These are phyloP conservation scores for Phialophora chinensis DNA, from an alignment of 2,329 filamentous ascomycete species.

Conservation along the genomic window DNA sequence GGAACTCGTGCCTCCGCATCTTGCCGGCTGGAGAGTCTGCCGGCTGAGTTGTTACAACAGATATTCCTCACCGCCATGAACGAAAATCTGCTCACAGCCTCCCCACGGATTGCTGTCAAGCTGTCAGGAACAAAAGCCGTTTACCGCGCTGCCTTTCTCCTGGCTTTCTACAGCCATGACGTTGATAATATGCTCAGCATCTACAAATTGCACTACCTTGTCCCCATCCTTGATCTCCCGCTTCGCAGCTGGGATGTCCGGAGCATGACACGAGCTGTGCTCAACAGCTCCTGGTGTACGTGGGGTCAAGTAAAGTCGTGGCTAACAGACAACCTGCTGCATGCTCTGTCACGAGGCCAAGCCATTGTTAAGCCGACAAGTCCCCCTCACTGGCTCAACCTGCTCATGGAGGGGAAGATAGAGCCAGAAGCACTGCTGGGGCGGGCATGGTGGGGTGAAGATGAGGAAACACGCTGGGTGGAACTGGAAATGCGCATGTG, in stretches of 20 bases:
- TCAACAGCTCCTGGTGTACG: constrained; percentile 21
- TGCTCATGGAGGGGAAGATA: constrained; percentile 1
- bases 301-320: constrained; percentile 18
- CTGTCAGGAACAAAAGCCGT: constrained; percentile 16
- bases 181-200: constrained; percentile 17
- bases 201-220: constrained; percentile 11
- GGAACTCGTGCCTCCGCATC: background rate
- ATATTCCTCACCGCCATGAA: constrained; percentile 22
- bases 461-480: background rate
- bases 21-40: constrained; percentile 14
- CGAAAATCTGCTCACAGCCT: constrained; percentile 19
- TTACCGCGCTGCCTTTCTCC: constrained; percentile 18
- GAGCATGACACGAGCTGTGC: constrained; percentile 23
- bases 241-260: constrained; percentile 19
- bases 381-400: background rate
- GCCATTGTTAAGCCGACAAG: background rate
- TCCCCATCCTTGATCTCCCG: constrained; percentile 14
- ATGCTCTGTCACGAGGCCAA: background rate
- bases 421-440: background rate
- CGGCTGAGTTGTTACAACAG: constrained; percentile 17
- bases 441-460: constrained; percentile 6
- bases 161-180: constrained; percentile 21
- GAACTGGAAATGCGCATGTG: constrained; percentile 12
- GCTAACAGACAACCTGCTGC: constrained; percentile 7
- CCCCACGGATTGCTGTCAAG: constrained; percentile 20